phyloP scores from a whole-genome alignment of 345 rosid species.

The Noccaea caerulescens region DNA sequence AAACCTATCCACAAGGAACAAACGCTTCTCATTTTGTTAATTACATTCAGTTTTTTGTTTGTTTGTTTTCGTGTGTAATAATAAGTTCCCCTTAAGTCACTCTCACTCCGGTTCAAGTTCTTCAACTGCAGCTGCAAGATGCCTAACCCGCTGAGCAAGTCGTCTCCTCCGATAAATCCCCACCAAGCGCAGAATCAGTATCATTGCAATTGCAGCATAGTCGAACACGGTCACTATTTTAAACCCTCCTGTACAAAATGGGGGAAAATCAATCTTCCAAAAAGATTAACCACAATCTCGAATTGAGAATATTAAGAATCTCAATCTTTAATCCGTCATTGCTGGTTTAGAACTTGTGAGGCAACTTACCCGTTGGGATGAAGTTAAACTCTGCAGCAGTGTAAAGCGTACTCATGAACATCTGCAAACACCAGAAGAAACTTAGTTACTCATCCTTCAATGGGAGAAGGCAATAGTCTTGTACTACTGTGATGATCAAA shows the following conservation, averaged over 20 bases:
- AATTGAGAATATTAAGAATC: background rate
- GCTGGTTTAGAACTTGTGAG: conserved; percentile 10
- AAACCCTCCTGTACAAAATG: conserved; percentile 52
- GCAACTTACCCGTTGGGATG: conserved; percentile 66
- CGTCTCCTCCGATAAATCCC: conserved; percentile 61
- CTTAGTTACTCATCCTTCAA: conserved; percentile 16
- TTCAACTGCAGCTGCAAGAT: conserved; percentile 45
- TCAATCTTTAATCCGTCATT: conserved; percentile 18
- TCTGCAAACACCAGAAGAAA: conserved; percentile 50
- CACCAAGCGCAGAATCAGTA: conserved; percentile 62
- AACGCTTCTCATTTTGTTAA: conserved; percentile 23
- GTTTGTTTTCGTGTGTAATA: background rate
- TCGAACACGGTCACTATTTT: conserved; percentile 66
- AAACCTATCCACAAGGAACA: conserved; percentile 38
- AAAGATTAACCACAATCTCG: background rate
- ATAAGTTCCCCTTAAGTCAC: background rate
- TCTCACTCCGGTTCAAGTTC: conserved; percentile 48
- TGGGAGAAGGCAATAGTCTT: background rate
- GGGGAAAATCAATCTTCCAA: background rate
- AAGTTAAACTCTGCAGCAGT: conserved; percentile 69
- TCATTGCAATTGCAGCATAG: conserved; percentile 55
- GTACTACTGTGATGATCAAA: conserved; percentile 6
- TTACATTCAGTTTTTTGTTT: background rate
- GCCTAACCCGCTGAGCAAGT: conserved; percentile 63
- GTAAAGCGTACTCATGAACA: conserved; percentile 64